Percentiles rank a stretch among this genome's conserved stretches.
Conservation (phyloP, 768 basidiomycete genomes). For the Psilocybe azurescens region DNA sequence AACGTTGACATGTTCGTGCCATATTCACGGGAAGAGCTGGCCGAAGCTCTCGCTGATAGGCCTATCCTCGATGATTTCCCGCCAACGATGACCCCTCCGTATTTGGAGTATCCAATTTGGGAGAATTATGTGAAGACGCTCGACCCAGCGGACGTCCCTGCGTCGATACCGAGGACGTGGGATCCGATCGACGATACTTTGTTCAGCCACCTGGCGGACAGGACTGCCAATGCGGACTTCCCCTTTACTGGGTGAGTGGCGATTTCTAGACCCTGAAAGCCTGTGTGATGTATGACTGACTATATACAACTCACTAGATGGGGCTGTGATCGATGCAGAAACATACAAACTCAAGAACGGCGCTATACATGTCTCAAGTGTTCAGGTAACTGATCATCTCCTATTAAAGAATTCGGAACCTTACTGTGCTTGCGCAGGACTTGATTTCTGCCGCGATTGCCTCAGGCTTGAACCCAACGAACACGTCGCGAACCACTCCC, state of each 20-base stretch:
- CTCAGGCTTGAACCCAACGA: background rate
- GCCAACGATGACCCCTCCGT: background rate
- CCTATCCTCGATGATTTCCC: background rate
- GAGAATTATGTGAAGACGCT: background rate
- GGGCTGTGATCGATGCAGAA: background rate
- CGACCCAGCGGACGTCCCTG: constrained; percentile 6
- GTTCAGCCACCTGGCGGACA: background rate
- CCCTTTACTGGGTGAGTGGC: background rate
- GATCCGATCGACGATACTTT: background rate
- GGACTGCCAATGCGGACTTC: background rate
- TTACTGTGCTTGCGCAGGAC: background rate
- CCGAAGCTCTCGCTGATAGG: background rate
- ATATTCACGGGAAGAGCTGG: background rate
- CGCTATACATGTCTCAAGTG: background rate
- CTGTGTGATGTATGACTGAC: too few species aligned
- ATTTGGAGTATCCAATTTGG: background rate
- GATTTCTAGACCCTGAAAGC: background rate
- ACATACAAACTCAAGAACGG: background rate
- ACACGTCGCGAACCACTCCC: background rate
- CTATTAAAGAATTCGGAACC: background rate
- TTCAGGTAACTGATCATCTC: background rate
- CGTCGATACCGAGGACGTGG: constrained; percentile 14
- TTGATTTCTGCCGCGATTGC: background rate
- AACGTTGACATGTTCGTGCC: background rate
- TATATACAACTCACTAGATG: background rate